Conservation (phyloP, 1,284 basidiomycete genomes). For the Cryptococcus hybrid region DNA sequence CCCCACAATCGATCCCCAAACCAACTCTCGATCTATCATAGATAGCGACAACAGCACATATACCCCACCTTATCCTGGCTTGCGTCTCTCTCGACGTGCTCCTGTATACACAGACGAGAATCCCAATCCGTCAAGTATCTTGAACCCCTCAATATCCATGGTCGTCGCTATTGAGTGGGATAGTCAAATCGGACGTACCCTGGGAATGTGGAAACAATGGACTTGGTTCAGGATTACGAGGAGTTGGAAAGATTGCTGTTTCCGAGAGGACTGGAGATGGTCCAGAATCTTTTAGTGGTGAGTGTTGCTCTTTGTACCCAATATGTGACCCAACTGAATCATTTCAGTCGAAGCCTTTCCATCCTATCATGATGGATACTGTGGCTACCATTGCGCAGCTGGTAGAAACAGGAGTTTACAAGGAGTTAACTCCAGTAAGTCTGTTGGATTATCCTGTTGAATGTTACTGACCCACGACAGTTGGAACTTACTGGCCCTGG, state of each 20-base stretch:
- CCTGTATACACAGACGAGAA: not conserved
- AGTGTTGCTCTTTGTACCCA: not conserved
- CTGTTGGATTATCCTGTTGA: not conserved
- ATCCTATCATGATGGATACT: conserved; percentile 35
- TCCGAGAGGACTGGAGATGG: conserved; percentile 26
- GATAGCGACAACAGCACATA: not conserved
- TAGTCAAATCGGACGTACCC: conserved; percentile 14
- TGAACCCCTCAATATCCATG: conserved; percentile 31
- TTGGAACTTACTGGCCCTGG: conserved; percentile 32
- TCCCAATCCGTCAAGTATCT: conserved; percentile 14
- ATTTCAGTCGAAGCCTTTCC: conserved; percentile 24
- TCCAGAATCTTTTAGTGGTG: conserved; percentile 25
- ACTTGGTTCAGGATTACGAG: conserved; percentile 10
- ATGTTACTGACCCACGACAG: conserved; percentile 2
- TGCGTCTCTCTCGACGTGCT: conserved; percentile 3
- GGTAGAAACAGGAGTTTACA: conserved; percentile 7
- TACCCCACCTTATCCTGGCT: conserved; percentile 5
- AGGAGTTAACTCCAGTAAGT: conserved; percentile 12
- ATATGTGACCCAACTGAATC: not conserved
- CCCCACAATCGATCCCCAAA: not conserved
- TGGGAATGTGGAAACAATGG: conserved; percentile 15
- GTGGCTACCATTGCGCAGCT: conserved; percentile 22
- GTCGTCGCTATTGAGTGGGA: conserved; percentile 36
- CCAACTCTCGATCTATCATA: not conserved
- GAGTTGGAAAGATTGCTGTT: conserved; percentile 13